Conservation (phyloP, 768 basidiomycete genomes). For the Serendipita sp. region DNA sequence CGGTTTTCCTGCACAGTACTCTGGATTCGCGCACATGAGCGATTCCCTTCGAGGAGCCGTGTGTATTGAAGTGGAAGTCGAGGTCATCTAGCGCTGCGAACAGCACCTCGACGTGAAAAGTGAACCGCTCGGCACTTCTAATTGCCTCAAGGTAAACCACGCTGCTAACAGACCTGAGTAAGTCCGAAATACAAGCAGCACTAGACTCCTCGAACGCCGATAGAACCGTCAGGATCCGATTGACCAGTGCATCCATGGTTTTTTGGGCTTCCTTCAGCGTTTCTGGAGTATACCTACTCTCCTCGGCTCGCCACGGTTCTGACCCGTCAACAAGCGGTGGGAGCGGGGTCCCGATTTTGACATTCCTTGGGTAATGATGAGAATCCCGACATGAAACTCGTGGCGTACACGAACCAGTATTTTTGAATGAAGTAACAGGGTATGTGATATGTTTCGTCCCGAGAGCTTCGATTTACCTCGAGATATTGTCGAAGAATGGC, state of each 20-base stretch:
- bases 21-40: conserved; percentile 96
- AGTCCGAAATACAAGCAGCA: conserved; percentile 96
- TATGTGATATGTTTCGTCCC: conserved; percentile 99
- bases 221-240: conserved; percentile 41
- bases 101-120: conserved; percentile 91
- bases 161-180: conserved; percentile 93
- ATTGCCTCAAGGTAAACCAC: conserved; percentile 94
- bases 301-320: not conserved
- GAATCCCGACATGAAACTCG: not conserved
- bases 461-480: conserved; percentile 95
- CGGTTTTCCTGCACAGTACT: conserved; percentile 96
- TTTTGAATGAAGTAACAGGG: conserved; percentile 94
- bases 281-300: not conserved
- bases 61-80: conserved; percentile 53
- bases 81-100: conserved; percentile 96
- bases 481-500: conserved; percentile 99
- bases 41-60: conserved; percentile 44
- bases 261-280: not conserved
- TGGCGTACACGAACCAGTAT: not conserved
- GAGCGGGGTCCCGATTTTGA: conserved; percentile 2
- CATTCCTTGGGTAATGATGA: not conserved
- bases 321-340: not conserved
- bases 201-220: conserved; percentile 99
- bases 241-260: not conserved
- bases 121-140: conserved; percentile 96